Evolutionary conservation across 345 rosid genomes (phyloP).

Genomic region (Gynandropsis gynandra): DNA sequence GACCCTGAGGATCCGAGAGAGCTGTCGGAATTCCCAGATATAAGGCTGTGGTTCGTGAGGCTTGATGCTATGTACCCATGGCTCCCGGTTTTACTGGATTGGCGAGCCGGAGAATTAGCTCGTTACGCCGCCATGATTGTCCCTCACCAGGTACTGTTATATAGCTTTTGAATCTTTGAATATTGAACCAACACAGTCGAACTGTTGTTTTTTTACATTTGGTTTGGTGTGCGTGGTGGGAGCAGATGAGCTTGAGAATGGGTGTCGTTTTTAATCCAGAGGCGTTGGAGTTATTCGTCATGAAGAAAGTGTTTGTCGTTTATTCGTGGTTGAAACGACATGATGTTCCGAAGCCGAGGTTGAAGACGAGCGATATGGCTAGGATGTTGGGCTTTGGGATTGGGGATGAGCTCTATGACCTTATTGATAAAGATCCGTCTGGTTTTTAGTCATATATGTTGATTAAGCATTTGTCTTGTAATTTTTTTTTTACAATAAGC

Average conservation of each 20-base stretch:
- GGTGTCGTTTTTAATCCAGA: conserved; percentile 88
- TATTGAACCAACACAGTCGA: too few relatives aligned
- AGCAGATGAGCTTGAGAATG: conserved; percentile 78
- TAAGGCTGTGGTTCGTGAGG: conserved; percentile 86
- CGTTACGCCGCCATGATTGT: conserved; percentile 54
- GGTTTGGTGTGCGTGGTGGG: background rate
- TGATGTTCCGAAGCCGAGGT: conserved; percentile 50
- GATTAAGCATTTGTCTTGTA: too few relatives aligned
- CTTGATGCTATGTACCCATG: conserved; percentile 79
- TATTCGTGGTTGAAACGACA: conserved; percentile 66
- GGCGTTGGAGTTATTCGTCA: conserved; percentile 68
- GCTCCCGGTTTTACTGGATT: conserved; percentile 75
- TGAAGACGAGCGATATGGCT: conserved; percentile 78
- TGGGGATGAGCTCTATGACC: conserved; percentile 62
- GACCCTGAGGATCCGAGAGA: conserved; percentile 66
- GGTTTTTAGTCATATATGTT: conserved; percentile 3
- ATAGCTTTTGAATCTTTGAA: too few relatives aligned
- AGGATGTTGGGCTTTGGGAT: conserved; percentile 87
- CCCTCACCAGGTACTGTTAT: conserved; percentile 60
- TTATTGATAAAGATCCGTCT: conserved; percentile 33
- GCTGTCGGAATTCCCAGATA: conserved; percentile 70
- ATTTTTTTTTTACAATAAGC: too few relatives aligned
- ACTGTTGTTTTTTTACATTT: too few relatives aligned
- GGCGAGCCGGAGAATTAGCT: conserved; percentile 92
- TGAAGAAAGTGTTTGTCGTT: conserved; percentile 66